phyloP scores from a whole-genome alignment of 2,329 filamentous ascomycete genomes.

The Xylariaceae sp. region DNA sequence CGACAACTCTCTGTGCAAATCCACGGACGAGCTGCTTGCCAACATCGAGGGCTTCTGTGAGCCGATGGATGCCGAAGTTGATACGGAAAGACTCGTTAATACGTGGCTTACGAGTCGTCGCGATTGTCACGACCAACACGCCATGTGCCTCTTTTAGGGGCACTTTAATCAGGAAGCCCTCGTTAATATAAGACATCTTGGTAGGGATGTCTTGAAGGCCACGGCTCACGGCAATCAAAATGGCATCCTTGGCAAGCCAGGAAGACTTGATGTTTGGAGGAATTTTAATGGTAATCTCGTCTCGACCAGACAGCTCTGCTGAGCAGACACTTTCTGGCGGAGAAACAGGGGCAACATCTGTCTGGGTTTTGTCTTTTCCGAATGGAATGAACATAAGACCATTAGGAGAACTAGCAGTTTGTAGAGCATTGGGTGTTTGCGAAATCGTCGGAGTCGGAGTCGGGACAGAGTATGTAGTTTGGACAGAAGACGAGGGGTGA shows the following conservation, averaged over 20 bases:
- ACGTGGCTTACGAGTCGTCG: conserved; percentile 64
- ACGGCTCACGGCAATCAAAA: conserved; percentile 62
- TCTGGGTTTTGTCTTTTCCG: conserved; percentile 46
- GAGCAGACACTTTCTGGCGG: conserved; percentile 50
- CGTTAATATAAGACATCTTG: conserved; percentile 54
- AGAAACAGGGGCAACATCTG: conserved; percentile 33
- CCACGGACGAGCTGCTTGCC: conserved; percentile 49
- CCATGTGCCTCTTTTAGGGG: conserved; percentile 62
- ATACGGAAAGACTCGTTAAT: conserved; percentile 67
- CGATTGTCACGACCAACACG: conserved; percentile 62
- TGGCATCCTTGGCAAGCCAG: conserved; percentile 64
- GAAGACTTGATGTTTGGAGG: conserved; percentile 56
- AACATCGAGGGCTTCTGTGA: conserved; percentile 53
- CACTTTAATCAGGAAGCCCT: conserved; percentile 61
- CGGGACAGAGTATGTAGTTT: conserved; percentile 33
- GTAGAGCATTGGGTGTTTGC: conserved; percentile 42
- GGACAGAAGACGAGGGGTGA: conserved; percentile 31
- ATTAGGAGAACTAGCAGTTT: conserved; percentile 43
- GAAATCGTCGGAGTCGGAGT: conserved; percentile 41
- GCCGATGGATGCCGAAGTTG: conserved; percentile 61
- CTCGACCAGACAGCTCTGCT: conserved; percentile 53
- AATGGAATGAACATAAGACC: conserved; percentile 51
- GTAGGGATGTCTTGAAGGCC: conserved; percentile 55
- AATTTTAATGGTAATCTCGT: conserved; percentile 62
- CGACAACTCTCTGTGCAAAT: conserved; percentile 51